Base-by-base conservation (phyloP, 345 rosid species). In the Salix caprea region DNA sequence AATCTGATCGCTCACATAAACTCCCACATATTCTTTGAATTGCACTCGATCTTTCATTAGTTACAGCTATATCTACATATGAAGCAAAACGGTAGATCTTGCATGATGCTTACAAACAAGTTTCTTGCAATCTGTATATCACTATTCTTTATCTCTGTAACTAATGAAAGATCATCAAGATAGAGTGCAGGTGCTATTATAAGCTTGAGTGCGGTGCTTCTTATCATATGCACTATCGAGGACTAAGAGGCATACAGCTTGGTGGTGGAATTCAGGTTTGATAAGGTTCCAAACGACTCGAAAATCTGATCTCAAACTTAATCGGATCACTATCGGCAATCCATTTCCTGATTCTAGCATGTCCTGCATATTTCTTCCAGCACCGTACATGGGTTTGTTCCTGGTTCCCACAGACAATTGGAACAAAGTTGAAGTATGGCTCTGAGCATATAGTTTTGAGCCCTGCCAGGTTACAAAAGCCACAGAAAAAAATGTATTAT, bases 341-440 rank as follows among this genome's bases (percentile, higher is more conserved):
- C 97, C 97, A 72, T 50, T 82, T n/a, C 85, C 86, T 0, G 96
- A 90, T 19, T 87, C 89, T 32, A 92, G 82, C 90, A 94, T 70
- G 84, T 92, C 97, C 56, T 87, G 78, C 97, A 92, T 92, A 77
- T 73, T 90, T 70, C 90, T 80, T 65, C 98, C 98, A 0, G 97
- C 98, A 7, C 95, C 97, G 68, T 94, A 94, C 95, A 94, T 86
- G 0, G 94, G 89, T 50, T 79, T 88, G 80, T 86, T 91, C 83
- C 69, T 84, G 23, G 92, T 88, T 66, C 92, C 97, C 36, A 89
- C 83, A 37, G 72, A 72, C 52, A 94, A 61, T 46, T 69, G 5
- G 78, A 89, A 91, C 70, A 30, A 21, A 46, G 89, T 84, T 24
- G 84, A 71, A 52, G 83, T 78, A 19, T 84, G 74, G 60, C 86